Evolutionary conservation across 306 rosid species (phyloP).

Genomic region (Chamaecrista fasciculata): DNA sequence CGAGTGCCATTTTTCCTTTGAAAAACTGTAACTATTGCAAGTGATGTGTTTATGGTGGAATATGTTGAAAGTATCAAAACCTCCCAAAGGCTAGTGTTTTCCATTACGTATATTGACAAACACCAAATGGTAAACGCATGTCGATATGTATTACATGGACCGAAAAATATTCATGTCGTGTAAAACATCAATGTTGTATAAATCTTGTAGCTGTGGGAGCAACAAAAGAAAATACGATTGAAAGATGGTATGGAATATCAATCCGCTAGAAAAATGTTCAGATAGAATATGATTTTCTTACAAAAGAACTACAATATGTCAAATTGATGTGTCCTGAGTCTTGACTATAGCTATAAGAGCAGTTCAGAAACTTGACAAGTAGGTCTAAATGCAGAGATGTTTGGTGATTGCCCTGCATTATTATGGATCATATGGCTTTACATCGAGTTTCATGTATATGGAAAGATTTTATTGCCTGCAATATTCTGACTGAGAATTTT

Average conservation of each 20-base stretch:
- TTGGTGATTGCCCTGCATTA: neutral
- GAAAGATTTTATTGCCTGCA: no score
- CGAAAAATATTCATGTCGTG: neutral
- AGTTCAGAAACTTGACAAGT: neutral
- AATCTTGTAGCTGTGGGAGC: neutral
- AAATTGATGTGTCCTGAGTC: slow-evolving; percentile 6
- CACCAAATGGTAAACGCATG: neutral
- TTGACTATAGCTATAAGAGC: neutral
- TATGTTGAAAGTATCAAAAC: neutral
- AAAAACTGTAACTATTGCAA: neutral
- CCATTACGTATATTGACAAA: neutral
- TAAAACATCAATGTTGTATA: no score
- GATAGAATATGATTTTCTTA: neutral
- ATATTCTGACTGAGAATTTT: no score
- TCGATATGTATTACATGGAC: neutral
- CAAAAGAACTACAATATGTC: neutral
- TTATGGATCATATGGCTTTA: neutral
- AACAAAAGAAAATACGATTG: neutral
- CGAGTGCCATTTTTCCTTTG: neutral
- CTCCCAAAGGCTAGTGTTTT: neutral
- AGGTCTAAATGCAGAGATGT: no score
- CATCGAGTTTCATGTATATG: no score
- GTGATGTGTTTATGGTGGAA: neutral
- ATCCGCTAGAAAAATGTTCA: neutral
- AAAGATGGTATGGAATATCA: neutral